Evolutionary conservation across 768 basidiomycete genomes (phyloP), one percentile per base, ranked within the genome.

Genomic region (Amanita fuliginea): DNA sequence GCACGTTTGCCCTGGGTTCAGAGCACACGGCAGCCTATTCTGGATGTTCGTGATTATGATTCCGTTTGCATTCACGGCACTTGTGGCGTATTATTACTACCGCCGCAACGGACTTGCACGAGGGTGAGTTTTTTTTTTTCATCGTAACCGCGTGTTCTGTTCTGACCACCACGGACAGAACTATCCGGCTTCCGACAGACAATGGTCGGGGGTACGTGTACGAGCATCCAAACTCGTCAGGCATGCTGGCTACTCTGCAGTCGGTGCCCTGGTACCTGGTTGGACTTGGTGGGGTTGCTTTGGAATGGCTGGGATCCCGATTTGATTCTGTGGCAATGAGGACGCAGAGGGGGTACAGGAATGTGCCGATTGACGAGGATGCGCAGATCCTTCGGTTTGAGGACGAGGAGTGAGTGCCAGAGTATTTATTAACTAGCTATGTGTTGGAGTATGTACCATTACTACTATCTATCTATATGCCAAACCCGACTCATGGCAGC

Each of bases 241-340:
- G 80, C 13, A 52, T 71, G 0, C 51, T 93, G 51, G 81, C 73
- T 18, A 93, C 88, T 3, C 59, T 96, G 36, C 90, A 88, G 1
- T 90, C 87, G 8, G 77, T 97, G 2, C 94, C 94, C 0, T 94
- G 85, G 82, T 94, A 87, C 72, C 61, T 95, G 44, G 57, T 96
- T 37, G 94, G 93, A 18, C 56, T 93, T 19, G 76, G 72, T 0
- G 79, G 85, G 1, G 79, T 90, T 51, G 86, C 78, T 2, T 83
- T 76, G 67, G 84, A 83, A 60, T 80, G 76, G 64, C 71, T 81
- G 2, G 59, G 71, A 0, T 78, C 76, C 18, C 68, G 63, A 46
- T 54, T 76, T 40, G 78, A 76, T 3, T 60, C 61, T 3, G 56
- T 65, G 28, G 61, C 68, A 39, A 70, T 77, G 54, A 67, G 72